These are phyloP conservation scores for Globomyces pollinis-pini DNA, from an alignment of 192 early-diverging fungal genomes.

Conservation along the genomic window DNA sequence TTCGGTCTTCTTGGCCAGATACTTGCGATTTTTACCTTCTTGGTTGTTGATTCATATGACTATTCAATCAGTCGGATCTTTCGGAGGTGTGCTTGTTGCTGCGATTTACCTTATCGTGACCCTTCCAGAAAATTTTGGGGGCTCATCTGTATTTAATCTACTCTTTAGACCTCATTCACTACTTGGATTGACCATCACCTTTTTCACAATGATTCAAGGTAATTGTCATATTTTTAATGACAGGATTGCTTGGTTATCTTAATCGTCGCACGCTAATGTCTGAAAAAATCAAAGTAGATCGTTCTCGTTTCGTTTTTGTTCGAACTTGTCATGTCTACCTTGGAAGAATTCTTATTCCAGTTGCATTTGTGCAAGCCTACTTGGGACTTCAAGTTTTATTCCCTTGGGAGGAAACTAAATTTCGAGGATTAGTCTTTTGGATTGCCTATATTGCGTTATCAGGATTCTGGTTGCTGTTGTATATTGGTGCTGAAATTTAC, in stretches of 20 bases:
- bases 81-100: not conserved
- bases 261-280: not conserved
- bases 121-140: conserved; percentile 1
- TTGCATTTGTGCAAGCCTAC: conserved; percentile 1
- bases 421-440: not conserved
- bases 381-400: not conserved
- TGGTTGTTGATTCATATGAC: conserved; percentile 29
- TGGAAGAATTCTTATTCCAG: conserved; percentile 15
- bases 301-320: conserved; percentile 3
- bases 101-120: not conserved
- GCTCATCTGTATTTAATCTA: conserved; percentile 9
- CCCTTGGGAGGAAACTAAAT: not conserved
- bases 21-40: not conserved
- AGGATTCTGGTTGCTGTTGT: conserved; percentile 1
- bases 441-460: not conserved
- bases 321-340: conserved; percentile 13
- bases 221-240: too few species aligned
- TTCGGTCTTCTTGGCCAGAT: conserved; percentile 1
- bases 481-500: not conserved
- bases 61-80: conserved; percentile 14
- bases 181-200: not conserved
- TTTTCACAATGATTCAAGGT: not conserved
- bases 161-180: conserved; percentile 8
- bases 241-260: not conserved
- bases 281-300: not conserved